A percentile compares a stretch with the other conserved stretches of the same genome.
These are phyloP conservation scores for Termitomyces sp. DNA, from an alignment of 768 basidiomycete species.

Conservation along the genomic window DNA sequence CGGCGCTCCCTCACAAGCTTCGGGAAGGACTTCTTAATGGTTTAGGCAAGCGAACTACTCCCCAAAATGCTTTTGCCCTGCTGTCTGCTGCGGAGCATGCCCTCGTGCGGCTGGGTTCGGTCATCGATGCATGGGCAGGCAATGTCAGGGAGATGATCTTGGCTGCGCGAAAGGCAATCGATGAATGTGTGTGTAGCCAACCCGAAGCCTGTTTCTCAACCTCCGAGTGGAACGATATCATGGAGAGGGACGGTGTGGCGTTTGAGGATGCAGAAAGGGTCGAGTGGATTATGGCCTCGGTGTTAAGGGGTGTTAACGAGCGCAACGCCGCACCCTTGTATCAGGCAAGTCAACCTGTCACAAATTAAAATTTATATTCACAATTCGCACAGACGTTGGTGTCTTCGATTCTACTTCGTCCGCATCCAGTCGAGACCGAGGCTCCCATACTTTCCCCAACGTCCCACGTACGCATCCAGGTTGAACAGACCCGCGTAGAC, in stretches of 20 bases:
- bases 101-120: slow-evolving; percentile 43
- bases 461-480: slow-evolving; percentile 62
- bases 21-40: slow-evolving; percentile 70
- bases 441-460: slow-evolving; percentile 64
- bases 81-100: slow-evolving; percentile 65
- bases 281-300: slow-evolving; percentile 66
- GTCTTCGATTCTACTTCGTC: slow-evolving; percentile 63
- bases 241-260: slow-evolving; percentile 66
- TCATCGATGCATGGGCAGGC: slow-evolving; percentile 72
- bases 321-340: slow-evolving; percentile 66
- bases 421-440: slow-evolving; percentile 53
- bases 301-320: slow-evolving; percentile 59
- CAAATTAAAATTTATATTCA: neutral
- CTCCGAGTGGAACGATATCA: slow-evolving; percentile 67
- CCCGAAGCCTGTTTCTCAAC: slow-evolving; percentile 64
- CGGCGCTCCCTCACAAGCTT: slow-evolving; percentile 56
- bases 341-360: slow-evolving; percentile 44
- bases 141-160: slow-evolving; percentile 63
- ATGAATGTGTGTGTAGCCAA: slow-evolving; percentile 54
- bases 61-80: slow-evolving; percentile 61
- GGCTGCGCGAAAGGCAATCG: slow-evolving; percentile 53
- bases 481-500: slow-evolving; percentile 68
- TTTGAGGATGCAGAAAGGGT: slow-evolving; percentile 80
- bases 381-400: slow-evolving; percentile 53
- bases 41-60: slow-evolving; percentile 62